A percentile compares a stretch with the other conserved stretches of the same genome.
Evolutionary conservation across 345 rosid species (phyloP).

Genomic region (Brassica incana): DNA sequence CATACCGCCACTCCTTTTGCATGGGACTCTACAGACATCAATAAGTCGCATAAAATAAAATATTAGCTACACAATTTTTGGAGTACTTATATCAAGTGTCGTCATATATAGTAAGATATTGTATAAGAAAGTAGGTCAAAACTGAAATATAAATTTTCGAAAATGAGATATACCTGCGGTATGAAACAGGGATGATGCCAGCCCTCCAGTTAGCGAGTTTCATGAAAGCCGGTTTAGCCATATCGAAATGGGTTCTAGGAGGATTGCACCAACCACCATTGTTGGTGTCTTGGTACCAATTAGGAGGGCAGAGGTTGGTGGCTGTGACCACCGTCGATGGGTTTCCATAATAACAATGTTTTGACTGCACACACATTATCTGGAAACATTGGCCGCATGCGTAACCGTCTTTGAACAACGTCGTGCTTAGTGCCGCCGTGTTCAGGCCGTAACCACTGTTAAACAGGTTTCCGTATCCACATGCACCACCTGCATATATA

Average conservation of each 20-base stretch:
- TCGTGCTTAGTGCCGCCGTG: conserved; percentile 81
- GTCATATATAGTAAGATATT: background rate
- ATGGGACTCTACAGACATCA: conserved; percentile 54
- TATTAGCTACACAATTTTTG: background rate
- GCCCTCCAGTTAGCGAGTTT: conserved; percentile 55
- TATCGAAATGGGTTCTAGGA: conserved; percentile 72
- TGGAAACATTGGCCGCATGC: conserved; percentile 85
- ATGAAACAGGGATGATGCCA: conserved; percentile 63
- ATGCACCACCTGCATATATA: conserved; percentile 69
- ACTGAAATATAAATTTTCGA: background rate
- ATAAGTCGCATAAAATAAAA: background rate
- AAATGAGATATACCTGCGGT: conserved; percentile 54
- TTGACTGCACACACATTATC: conserved; percentile 57
- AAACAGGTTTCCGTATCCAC: conserved; percentile 79
- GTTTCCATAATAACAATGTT: conserved; percentile 54
- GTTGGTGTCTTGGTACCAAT: conserved; percentile 48
- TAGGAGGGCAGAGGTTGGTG: conserved; percentile 83
- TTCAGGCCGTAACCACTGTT: conserved; percentile 64
- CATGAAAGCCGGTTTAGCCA: conserved; percentile 62
- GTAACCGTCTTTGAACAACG: conserved; percentile 71
- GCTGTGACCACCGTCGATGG: conserved; percentile 63
- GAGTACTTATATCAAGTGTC: background rate
- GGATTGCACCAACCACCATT: conserved; percentile 82
- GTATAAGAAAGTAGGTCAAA: background rate
- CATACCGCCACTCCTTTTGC: conserved; percentile 73